These are phyloP conservation scores for Xanthoconium separans DNA, from an alignment of 1,284 basidiomycete species.

Conservation along the genomic window DNA sequence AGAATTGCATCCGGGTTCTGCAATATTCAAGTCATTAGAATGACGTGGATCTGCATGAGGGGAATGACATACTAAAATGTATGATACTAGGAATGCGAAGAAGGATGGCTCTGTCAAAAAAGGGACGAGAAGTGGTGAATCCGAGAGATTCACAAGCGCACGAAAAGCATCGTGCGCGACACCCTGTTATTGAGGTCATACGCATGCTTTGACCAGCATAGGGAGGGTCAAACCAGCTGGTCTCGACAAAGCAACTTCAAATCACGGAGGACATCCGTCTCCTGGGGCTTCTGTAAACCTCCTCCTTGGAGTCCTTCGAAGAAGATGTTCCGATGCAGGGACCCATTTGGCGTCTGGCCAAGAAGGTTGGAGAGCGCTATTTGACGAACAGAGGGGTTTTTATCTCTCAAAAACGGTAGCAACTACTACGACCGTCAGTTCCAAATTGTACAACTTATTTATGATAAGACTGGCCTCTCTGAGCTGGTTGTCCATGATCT, in stretches of 20 bases:
- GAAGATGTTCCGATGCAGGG: conserved; percentile 75
- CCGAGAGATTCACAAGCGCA: conserved; percentile 92
- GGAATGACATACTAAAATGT: conserved; percentile 76
- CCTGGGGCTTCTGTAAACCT: conserved; percentile 59
- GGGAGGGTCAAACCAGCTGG: conserved; percentile 58
- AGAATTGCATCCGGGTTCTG: conserved; percentile 89
- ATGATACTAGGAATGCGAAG: conserved; percentile 83
- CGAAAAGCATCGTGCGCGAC: conserved; percentile 95
- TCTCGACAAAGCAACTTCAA: conserved; percentile 85
- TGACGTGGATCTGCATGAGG: conserved; percentile 13
- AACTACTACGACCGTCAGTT: conserved; percentile 51
- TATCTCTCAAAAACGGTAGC: conserved; percentile 82
- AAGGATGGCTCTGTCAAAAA: conserved; percentile 77
- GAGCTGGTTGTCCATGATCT: conserved; percentile 55
- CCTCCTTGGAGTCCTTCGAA: conserved; percentile 51
- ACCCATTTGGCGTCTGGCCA: conserved; percentile 72
- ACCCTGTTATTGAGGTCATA: conserved; percentile 47
- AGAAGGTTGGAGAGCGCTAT: conserved; percentile 85
- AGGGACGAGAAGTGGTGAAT: conserved; percentile 71
- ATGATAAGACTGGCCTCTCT: conserved; percentile 47
- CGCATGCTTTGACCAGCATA: conserved; percentile 10
- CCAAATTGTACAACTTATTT: conserved; percentile 3
- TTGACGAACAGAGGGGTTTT: conserved; percentile 85
- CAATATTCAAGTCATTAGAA: background rate
- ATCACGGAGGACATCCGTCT: conserved; percentile 70